A percentile compares a stretch with the other conserved stretches of the same genome.
phyloP scores from a whole-genome alignment of 805 yeast genomes.

The Cyberlindnera petersonii region DNA sequence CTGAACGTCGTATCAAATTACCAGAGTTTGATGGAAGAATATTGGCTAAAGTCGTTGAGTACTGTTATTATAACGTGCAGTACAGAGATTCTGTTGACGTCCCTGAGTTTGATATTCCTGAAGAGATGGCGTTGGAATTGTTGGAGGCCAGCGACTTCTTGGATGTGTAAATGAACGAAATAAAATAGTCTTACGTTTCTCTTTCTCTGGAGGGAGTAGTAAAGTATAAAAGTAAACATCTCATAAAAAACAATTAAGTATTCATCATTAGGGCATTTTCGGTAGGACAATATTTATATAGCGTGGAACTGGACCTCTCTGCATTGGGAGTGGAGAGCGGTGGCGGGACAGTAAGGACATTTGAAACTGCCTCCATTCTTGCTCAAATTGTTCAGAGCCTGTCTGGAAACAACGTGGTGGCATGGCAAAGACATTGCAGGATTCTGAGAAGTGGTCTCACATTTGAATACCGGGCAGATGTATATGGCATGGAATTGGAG shows the following conservation, averaged over 20 bases:
- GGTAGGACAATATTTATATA: slow-evolving; percentile 11
- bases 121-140: slow-evolving; percentile 88
- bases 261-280: neutral
- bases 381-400: slow-evolving; percentile 46
- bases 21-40: slow-evolving; percentile 68
- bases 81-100: slow-evolving; percentile 56
- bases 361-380: slow-evolving; percentile 47
- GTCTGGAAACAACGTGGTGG: slow-evolving; percentile 58
- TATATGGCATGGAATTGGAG: slow-evolving; percentile 61
- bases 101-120: slow-evolving; percentile 88
- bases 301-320: slow-evolving; percentile 38
- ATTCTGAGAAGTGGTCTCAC: slow-evolving; percentile 50
- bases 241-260: too few relatives aligned
- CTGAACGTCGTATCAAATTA: slow-evolving; percentile 48
- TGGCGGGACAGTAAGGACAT: slow-evolving; percentile 69
- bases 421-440: slow-evolving; percentile 65
- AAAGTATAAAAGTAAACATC: too few relatives aligned
- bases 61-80: slow-evolving; percentile 69
- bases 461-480: slow-evolving; percentile 68
- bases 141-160: slow-evolving; percentile 90
- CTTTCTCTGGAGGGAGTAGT: neutral
- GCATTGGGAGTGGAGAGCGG: slow-evolving; percentile 39
- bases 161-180: slow-evolving; percentile 45
- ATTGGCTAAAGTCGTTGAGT: slow-evolving; percentile 78
- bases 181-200: neutral